A percentile compares a stretch with the other conserved stretches of the same genome.
phyloP scores from a whole-genome alignment of 495 filamentous ascomycete species.

The Lepidopterella palustris region DNA sequence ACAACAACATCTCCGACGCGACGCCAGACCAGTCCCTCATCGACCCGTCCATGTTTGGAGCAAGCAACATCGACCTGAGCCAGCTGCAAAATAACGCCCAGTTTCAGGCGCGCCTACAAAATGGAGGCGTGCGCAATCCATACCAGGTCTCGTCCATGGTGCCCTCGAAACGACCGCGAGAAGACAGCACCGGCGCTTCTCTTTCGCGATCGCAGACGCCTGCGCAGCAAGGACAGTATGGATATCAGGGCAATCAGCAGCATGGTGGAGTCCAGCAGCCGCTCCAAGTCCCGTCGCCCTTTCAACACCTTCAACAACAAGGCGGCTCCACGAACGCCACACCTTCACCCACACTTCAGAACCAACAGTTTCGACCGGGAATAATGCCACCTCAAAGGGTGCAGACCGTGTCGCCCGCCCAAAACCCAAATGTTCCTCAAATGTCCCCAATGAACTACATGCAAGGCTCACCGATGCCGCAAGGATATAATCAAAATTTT shows the following conservation, averaged over 20 bases:
- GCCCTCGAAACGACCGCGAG: background rate
- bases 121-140: conserved; percentile 6
- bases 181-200: conserved; percentile 17
- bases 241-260: conserved; percentile 54
- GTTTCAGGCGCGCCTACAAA: conserved; percentile 3
- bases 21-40: background rate
- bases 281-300: conserved; percentile 56
- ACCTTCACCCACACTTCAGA: conserved; percentile 76
- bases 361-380: conserved; percentile 57
- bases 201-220: conserved; percentile 91
- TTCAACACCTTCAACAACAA: conserved; percentile 79
- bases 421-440: conserved; percentile 49
- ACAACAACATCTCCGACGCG: conserved; percentile 4
- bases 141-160: conserved; percentile 5
- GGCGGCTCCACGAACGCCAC: conserved; percentile 74
- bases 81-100: conserved; percentile 6
- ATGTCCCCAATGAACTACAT: conserved; percentile 44
- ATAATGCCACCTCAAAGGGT: conserved; percentile 65
- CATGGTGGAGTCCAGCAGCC: conserved; percentile 48
- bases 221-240: conserved; percentile 60
- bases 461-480: conserved; percentile 33
- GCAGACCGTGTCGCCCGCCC: conserved; percentile 83
- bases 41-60: conserved; percentile 5
- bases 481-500: conserved; percentile 41
- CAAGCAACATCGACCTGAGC: background rate